Percentiles rank a stretch among this genome's conserved stretches.
Evolutionary conservation across 805 yeast genomes (phyloP).

Genomic region (Candida manassasensis): DNA sequence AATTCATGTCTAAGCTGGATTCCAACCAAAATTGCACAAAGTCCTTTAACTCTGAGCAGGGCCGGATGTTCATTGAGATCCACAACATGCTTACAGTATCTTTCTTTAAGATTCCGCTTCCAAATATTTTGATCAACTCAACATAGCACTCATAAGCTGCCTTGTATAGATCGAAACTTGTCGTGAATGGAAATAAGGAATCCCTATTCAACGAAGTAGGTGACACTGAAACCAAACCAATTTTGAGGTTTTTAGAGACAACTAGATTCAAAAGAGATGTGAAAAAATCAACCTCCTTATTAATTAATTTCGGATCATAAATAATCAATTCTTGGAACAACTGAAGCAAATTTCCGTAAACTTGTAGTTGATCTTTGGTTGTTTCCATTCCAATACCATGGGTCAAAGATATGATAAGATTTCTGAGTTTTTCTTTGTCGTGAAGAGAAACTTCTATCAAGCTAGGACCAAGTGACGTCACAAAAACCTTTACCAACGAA

Average conservation of each 20-base stretch:
- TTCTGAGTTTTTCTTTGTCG: constrained; percentile 20
- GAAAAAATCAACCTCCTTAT: constrained; percentile 29
- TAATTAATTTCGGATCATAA: constrained; percentile 32
- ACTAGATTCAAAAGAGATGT: constrained; percentile 21
- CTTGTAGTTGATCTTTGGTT: constrained; percentile 21
- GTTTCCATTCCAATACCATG: constrained; percentile 29
- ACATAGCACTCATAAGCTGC: constrained; percentile 53
- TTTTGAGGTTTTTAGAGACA: constrained; percentile 31
- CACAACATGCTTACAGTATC: constrained; percentile 54
- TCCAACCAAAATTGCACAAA: constrained; percentile 61
- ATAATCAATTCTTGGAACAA: constrained; percentile 35
- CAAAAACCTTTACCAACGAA: constrained; percentile 22
- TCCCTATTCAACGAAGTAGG: constrained; percentile 37
- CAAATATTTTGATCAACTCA: constrained; percentile 51
- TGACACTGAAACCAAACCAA: constrained; percentile 28
- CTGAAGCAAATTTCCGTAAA: constrained; percentile 20
- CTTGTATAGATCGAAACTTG: constrained; percentile 35
- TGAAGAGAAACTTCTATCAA: constrained; percentile 18
- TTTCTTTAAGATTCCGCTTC: constrained; percentile 40
- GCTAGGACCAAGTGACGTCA: constrained; percentile 38
- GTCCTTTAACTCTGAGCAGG: constrained; percentile 38
- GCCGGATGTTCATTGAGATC: constrained; percentile 51
- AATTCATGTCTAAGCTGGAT: constrained; percentile 40
- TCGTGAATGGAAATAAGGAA: constrained; percentile 42
- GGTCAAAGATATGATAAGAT: constrained; percentile 24